Evolutionary conservation across 495 filamentous ascomycete genomes (phyloP), one percentile per base, ranked within the genome.

Genomic region (Xylaria palmicola): DNA sequence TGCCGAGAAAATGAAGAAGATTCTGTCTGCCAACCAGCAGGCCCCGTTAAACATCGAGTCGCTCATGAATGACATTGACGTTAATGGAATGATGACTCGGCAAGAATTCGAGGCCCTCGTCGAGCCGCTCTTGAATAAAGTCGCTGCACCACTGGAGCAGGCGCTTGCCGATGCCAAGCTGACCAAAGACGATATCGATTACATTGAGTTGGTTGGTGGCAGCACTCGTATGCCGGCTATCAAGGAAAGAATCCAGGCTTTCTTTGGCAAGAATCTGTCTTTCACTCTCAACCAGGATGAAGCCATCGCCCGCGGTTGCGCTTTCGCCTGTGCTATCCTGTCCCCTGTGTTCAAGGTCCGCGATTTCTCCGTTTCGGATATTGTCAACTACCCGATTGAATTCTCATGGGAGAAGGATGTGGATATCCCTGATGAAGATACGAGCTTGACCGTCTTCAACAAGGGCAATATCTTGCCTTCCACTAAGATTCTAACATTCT

Each of bases 341-440:
- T 99, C 94, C 1, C 94, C 94, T 24, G 90, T 96, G 65, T 99
- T 99, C 88, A 92, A 92, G 75, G 95, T 98, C 70, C 91, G 95
- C 71, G 94, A 98, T 79, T 99, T 98, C 77, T 86, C 92, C 66
- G 86, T 98, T 52, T 92, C 97, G 80, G 94, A 99, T 74, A 92
- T 97, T 65, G 91, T 97, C 74, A 92, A 86, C 80, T 98, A 98
- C 80, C 94, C 94, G 32, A 97, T 99, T 77, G 95, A 99, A 75
- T 99, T 99, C 80, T 90, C 91, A 56, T 99, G 94, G 94, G 94
- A 99, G 83, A 94, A 98, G 81, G 96, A 94, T 26, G 85, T 92
- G 51, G 94, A 99, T 60, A 98, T 99, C 67, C 94, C 94, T 29
- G 95, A 99, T 74, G 94, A 99, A 82, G 94, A 98, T 72, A 98